A percentile compares a stretch with the other conserved stretches of the same genome.
phyloP scores from a whole-genome alignment of 306 rosid genomes.

The Corylus avellana region DNA sequence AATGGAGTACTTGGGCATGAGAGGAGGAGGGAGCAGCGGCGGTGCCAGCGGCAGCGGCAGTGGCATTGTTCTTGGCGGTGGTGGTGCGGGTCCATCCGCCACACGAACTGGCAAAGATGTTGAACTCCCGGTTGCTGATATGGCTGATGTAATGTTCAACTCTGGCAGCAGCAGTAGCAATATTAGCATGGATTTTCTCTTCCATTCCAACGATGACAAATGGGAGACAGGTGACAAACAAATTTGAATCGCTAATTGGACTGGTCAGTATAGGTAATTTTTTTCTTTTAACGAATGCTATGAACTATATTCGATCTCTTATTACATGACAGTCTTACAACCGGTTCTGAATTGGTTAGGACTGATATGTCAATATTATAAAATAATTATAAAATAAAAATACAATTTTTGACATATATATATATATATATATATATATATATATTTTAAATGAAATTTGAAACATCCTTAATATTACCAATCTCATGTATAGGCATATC shows the following conservation, averaged over 20 bases:
- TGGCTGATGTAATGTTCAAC: slow-evolving; percentile 73
- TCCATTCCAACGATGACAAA: slow-evolving; percentile 35
- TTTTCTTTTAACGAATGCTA: too few relatives aligned
- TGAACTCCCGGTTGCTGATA: slow-evolving; percentile 50
- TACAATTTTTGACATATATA: neutral
- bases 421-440: too few relatives aligned
- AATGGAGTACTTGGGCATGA: slow-evolving; percentile 22
- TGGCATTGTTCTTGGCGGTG: neutral
- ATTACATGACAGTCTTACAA: too few relatives aligned
- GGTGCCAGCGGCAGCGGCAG: neutral
- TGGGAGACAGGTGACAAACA: slow-evolving; percentile 42
- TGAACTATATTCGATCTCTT: too few relatives aligned
- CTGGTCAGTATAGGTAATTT: neutral
- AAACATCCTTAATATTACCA: neutral
- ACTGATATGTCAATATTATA: too few relatives aligned
- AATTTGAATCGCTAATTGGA: slow-evolving; percentile 3
- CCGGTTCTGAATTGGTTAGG: too few relatives aligned
- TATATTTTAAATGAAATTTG: too few relatives aligned
- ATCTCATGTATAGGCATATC: neutral
- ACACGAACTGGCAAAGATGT: slow-evolving; percentile 34
- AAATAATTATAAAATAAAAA: too few relatives aligned
- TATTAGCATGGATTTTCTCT: slow-evolving; percentile 58
- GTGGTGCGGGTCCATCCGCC: slow-evolving; percentile 31
- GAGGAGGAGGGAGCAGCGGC: neutral
- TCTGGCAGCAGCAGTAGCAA: slow-evolving; percentile 52